A percentile compares a stretch with the other conserved stretches of the same genome.
Conservation (phyloP, 345 rosid genomes). For the Mercurialis annua region DNA sequence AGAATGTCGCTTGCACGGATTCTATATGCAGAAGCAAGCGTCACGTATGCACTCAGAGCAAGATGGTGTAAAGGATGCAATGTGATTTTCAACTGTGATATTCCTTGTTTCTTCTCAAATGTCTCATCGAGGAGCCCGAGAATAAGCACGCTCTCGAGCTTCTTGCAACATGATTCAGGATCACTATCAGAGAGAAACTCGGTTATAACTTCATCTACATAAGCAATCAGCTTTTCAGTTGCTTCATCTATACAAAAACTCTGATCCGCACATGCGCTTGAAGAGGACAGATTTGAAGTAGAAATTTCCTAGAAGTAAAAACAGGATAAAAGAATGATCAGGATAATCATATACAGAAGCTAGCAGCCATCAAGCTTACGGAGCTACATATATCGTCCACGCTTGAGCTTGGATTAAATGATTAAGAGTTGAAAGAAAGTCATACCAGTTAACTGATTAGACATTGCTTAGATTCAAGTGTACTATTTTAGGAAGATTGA, state of each 20-base stretch:
- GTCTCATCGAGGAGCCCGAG: conserved; percentile 36
- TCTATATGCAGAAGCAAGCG: conserved; percentile 68
- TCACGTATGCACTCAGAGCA: conserved; percentile 55
- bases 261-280: conserved; percentile 21
- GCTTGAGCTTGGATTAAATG: too few species aligned
- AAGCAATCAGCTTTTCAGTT: conserved; percentile 35
- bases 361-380: neutral
- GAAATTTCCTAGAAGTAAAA: conserved; percentile 45
- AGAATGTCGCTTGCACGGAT: conserved; percentile 35
- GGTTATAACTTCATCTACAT: conserved; percentile 44
- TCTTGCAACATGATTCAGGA: conserved; percentile 57
- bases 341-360: conserved; percentile 2
- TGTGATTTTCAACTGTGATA: conserved; percentile 28
- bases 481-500: too few species aligned
- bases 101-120: conserved; percentile 16
- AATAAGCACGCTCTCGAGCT: conserved; percentile 52
- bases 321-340: conserved; percentile 7
- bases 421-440: too few species aligned
- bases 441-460: too few species aligned
- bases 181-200: conserved; percentile 50
- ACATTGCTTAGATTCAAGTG: too few species aligned
- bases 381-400: too few species aligned
- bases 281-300: conserved; percentile 20
- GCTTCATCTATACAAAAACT: conserved; percentile 35
- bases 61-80: conserved; percentile 61